Evolutionary conservation across 257 asterid genomes (phyloP), one percentile per base, ranked within the genome.

Genomic region (Gardenia jasminoides): DNA sequence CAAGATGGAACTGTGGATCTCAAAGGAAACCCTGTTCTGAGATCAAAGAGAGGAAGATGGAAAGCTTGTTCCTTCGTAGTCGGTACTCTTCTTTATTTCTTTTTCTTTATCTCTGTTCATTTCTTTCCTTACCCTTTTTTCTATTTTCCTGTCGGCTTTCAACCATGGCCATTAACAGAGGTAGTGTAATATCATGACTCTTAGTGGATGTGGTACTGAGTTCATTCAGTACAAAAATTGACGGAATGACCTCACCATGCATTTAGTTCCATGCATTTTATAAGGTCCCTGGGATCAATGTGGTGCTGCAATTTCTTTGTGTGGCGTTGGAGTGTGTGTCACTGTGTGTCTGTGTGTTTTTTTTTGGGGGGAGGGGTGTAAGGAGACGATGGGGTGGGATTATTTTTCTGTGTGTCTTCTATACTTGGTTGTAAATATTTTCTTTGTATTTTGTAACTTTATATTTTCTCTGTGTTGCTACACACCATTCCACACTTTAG

Each of bases 21-120:
- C 48, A 92, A 80, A 80, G 98, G 96, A 26, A 91, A 89, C 65
- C 97, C 97, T 12, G 36, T 91, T 66, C 97, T 88, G 75, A 84
- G 96, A 87, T 88, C 95, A 79, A 89, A 88, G 66, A 84, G 86
- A 28, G 98, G 98, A 75, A 90, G 98, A 81, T 93, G 98, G 98
- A 93, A 83, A 33, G 96, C 98, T 71, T 93, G 98, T 74, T 88
- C 83, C 81, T 93, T 93, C 75, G 75, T 93, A 76, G 93, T 93
- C 46, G 98, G 98, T 93, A 93, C 22, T 20, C 62, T 20, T 33
- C 41, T 50, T 74, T 15, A 46, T 54, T 33, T 52, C 48, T 46
- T 47, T 33, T 50, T 3, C 1, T 19, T 3, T 26, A 26, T 43
- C 39, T 7, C 3, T 26, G 7, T 43, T 59, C 2, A 1, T 47